phyloP scores from a whole-genome alignment of 768 basidiomycete species.

The Pleurotus djamor region DNA sequence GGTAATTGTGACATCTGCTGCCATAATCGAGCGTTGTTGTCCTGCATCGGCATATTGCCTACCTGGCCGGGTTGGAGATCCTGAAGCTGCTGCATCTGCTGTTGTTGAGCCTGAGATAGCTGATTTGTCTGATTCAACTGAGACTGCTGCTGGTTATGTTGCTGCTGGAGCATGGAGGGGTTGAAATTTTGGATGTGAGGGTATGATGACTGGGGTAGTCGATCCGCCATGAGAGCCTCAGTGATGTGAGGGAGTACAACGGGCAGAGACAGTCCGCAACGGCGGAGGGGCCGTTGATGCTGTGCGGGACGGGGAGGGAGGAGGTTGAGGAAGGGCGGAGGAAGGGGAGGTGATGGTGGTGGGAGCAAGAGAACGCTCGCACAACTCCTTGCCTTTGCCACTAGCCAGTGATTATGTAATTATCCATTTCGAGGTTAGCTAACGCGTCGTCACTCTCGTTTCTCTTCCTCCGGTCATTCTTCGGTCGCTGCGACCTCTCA shows the following conservation, averaged over 20 bases:
- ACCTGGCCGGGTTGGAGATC: slow-evolving; percentile 39
- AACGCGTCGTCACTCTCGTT: background rate
- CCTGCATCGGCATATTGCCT: slow-evolving; percentile 36
- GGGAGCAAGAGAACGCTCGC: slow-evolving; percentile 46
- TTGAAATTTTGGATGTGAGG: slow-evolving; percentile 37
- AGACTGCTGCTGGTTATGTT: slow-evolving; percentile 39
- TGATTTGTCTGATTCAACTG: slow-evolving; percentile 37
- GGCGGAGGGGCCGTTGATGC: slow-evolving; percentile 1
- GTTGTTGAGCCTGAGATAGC: slow-evolving; percentile 34
- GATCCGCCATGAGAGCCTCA: slow-evolving; percentile 53
- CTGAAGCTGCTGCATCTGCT: slow-evolving; percentile 40
- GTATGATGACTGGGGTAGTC: slow-evolving; percentile 52
- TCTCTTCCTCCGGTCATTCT: slow-evolving; percentile 8
- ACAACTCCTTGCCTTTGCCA: slow-evolving; percentile 3
- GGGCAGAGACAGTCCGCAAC: slow-evolving; percentile 5
- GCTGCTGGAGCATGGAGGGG: slow-evolving; percentile 39
- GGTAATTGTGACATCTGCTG: slow-evolving; percentile 50
- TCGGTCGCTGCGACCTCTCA: slow-evolving; percentile 9
- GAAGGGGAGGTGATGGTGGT: slow-evolving; percentile 45
- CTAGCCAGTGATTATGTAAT: slow-evolving; percentile 1
- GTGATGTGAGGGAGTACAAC: slow-evolving; percentile 26
- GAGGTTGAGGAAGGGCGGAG: slow-evolving; percentile 19
- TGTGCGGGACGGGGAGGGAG: slow-evolving; percentile 16
- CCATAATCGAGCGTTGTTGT: slow-evolving; percentile 56
- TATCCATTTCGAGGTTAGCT: background rate